Percentiles rank a stretch among this genome's conserved stretches.
phyloP scores from a whole-genome alignment of 176 grass and related monocot genomes.

The Bothriochloa decipiens region DNA sequence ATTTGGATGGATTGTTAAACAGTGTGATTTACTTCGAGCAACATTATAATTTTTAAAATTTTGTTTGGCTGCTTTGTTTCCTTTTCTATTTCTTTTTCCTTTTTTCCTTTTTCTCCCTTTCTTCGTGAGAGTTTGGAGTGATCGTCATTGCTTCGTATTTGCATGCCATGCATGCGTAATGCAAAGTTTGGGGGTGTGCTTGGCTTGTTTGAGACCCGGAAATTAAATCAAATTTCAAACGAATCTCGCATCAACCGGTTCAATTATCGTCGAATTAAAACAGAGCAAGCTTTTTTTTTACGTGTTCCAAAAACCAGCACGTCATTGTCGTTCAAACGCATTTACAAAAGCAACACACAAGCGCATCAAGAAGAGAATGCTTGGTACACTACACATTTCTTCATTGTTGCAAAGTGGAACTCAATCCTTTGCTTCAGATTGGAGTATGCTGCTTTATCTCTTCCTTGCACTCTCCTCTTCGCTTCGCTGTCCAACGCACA shows the following conservation, averaged over 20 bases:
- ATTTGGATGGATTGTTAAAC: background rate
- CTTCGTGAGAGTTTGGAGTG: background rate
- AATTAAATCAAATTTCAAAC: background rate
- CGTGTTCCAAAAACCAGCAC: background rate
- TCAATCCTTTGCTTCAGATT: slow-evolving; percentile 28
- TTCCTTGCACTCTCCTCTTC: background rate
- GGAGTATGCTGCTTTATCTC: slow-evolving; percentile 25
- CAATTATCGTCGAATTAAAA: background rate
- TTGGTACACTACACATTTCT: background rate
- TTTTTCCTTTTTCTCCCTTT: background rate
- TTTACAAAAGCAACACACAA: background rate
- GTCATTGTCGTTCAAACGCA: background rate
- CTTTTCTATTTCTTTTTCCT: too few species aligned
- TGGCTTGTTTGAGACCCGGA: background rate
- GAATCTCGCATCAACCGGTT: background rate
- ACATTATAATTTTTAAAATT: background rate
- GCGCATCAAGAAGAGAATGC: background rate
- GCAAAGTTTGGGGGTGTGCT: background rate
- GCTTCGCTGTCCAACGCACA: background rate
- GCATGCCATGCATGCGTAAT: background rate
- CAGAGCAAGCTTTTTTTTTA: background rate
- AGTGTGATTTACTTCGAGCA: background rate
- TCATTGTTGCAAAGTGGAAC: slow-evolving; percentile 32
- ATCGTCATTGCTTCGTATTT: too few species aligned
- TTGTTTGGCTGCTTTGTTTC: background rate